Evolutionary conservation across 306 rosid species (phyloP).

Genomic region (Ochetophila trinervis): DNA sequence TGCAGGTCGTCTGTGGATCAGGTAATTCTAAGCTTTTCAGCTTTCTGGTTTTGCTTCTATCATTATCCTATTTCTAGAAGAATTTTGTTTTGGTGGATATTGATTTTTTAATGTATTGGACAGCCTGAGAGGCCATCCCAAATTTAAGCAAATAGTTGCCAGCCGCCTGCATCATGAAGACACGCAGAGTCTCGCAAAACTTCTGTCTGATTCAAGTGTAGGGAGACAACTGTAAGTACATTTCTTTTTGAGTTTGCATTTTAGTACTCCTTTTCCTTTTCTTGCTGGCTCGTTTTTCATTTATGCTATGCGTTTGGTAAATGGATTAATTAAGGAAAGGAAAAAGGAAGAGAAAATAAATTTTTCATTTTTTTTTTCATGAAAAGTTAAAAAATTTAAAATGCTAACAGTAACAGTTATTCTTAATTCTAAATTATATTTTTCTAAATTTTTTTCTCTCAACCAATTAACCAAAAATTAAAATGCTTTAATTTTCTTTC

Average conservation of each 20-base stretch:
- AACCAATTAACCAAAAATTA: too few relatives aligned
- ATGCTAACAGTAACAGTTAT: too few relatives aligned
- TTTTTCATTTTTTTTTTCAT: too few relatives aligned
- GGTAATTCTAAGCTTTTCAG: conserved; percentile 42
- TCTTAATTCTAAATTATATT: too few relatives aligned
- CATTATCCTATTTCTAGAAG: conserved; percentile 1
- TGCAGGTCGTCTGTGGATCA: conserved; percentile 71
- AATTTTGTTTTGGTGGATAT: background rate
- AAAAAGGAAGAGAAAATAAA: too few relatives aligned
- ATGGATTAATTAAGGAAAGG: background rate
- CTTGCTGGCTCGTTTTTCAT: background rate
- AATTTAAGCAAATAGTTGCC: conserved; percentile 46
- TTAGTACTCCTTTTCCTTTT: conserved; percentile 5
- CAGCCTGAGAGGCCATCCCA: conserved; percentile 90
- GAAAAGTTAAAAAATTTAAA: too few relatives aligned
- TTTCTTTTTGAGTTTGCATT: conserved; percentile 23
- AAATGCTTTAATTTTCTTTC: too few relatives aligned
- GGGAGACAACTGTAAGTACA: conserved; percentile 88
- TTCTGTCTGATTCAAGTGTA: conserved; percentile 68
- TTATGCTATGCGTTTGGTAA: background rate
- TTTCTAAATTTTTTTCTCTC: too few relatives aligned
- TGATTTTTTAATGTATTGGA: conserved; percentile 13
- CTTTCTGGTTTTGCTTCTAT: conserved; percentile 15
- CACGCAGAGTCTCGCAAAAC: conserved; percentile 53
- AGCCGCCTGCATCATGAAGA: conserved; percentile 66